Conservation (phyloP, 768 basidiomycete genomes). For the Lactarius trivialis region DNA sequence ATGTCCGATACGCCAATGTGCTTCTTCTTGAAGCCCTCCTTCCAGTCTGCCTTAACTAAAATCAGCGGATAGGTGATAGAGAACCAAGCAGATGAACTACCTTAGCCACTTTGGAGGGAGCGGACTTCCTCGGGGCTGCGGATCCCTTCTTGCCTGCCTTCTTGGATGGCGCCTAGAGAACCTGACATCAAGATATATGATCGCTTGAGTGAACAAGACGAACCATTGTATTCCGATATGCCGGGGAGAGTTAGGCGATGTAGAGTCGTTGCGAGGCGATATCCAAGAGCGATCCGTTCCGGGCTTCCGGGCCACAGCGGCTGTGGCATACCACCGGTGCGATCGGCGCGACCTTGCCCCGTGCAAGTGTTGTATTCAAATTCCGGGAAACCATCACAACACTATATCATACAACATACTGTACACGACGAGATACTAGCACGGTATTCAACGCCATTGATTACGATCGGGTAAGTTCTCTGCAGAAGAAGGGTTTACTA, state of each 20-base stretch:
- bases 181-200: neutral
- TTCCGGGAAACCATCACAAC: neutral
- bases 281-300: neutral
- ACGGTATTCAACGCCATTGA: neutral
- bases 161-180: slow-evolving; percentile 65
- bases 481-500: neutral
- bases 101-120: slow-evolving; percentile 64
- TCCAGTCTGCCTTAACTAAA: slow-evolving; percentile 85
- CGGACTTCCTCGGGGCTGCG: slow-evolving; percentile 56
- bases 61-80: neutral
- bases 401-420: neutral
- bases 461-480: neutral
- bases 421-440: neutral
- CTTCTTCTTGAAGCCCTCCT: slow-evolving; percentile 99
- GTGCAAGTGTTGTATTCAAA: too few species aligned
- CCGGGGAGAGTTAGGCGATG: slow-evolving; percentile 1
- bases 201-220: neutral
- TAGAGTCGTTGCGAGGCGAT: slow-evolving; percentile 6
- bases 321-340: too few species aligned
- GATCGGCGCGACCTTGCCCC: too few species aligned
- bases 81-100: slow-evolving; percentile 33
- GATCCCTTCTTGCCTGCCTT: slow-evolving; percentile 83
- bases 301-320: too few species aligned
- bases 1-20: slow-evolving; percentile 97
- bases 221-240: slow-evolving; percentile 17